phyloP scores from a whole-genome alignment of 2,329 filamentous ascomycete genomes.

The Fusarium irregulare region DNA sequence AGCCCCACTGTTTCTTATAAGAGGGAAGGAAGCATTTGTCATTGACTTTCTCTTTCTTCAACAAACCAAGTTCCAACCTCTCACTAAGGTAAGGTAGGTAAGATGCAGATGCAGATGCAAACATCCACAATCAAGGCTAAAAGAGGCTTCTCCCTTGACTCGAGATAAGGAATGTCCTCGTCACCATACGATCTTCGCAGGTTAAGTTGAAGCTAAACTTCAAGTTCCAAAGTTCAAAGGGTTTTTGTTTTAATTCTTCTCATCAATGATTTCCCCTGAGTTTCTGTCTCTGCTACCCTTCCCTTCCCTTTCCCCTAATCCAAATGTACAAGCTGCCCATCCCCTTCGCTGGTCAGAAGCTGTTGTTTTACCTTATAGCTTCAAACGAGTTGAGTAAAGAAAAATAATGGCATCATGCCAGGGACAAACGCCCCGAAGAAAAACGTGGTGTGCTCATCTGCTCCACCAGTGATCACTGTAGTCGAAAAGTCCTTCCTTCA shows the following conservation, averaged over 20 bases:
- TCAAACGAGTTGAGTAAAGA: not conserved
- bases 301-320: not conserved
- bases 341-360: not conserved
- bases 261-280: constrained; percentile 16
- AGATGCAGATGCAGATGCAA: not conserved
- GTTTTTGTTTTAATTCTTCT: constrained; percentile 24
- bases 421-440: constrained; percentile 6
- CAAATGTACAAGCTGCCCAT: not conserved
- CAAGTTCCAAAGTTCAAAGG: not conserved
- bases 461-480: not conserved
- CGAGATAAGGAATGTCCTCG: constrained; percentile 32
- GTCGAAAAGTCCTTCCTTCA: constrained; percentile 4
- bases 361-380: constrained; percentile 1
- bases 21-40: constrained; percentile 27
- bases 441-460: constrained; percentile 3
- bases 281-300: not conserved
- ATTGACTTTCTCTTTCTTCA: constrained; percentile 13
- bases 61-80: not conserved
- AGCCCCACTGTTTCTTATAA: constrained; percentile 42
- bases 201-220: not conserved
- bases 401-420: not conserved
- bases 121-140: not conserved
- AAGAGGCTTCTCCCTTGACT: constrained; percentile 14
- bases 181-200: constrained; percentile 15
- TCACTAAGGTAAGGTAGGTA: not conserved